These are phyloP conservation scores for Sphaerulina populicola DNA, from an alignment of 2,329 filamentous ascomycete genomes.

Conservation along the genomic window DNA sequence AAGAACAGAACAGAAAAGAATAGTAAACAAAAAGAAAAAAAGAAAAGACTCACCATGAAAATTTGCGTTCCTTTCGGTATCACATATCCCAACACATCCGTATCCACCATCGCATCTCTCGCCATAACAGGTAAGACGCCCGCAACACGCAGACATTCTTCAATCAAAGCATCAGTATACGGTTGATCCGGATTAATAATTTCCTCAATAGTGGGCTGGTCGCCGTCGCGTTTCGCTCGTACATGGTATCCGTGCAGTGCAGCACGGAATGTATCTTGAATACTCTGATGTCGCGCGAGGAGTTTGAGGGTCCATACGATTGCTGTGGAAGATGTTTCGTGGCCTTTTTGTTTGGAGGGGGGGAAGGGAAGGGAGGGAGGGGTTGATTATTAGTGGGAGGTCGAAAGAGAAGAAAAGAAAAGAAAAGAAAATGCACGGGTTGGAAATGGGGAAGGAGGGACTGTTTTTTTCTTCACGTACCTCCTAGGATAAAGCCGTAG, in stretches of 20 bases:
- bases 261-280: constrained; percentile 26
- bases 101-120: neutral
- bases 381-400: no score
- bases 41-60: no score
- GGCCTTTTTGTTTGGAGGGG: no score
- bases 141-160: neutral
- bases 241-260: neutral
- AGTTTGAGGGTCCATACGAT: constrained; percentile 36
- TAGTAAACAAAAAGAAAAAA: no score
- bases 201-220: neutral
- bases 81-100: neutral
- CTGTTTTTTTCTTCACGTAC: constrained; percentile 11
- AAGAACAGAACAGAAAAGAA: no score
- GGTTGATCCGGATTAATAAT: neutral
- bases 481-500: constrained; percentile 32
- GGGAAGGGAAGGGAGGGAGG: no score
- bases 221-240: neutral
- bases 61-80: constrained; percentile 5
- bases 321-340: constrained; percentile 39
- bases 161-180: constrained; percentile 2
- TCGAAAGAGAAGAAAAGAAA: no score
- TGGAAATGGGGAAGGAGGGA: neutral
- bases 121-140: neutral
- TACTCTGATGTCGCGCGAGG: constrained; percentile 29
- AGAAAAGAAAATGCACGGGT: no score